Base-by-base conservation (phyloP, 176 grass and related monocot species). In the Cocos nucifera region DNA sequence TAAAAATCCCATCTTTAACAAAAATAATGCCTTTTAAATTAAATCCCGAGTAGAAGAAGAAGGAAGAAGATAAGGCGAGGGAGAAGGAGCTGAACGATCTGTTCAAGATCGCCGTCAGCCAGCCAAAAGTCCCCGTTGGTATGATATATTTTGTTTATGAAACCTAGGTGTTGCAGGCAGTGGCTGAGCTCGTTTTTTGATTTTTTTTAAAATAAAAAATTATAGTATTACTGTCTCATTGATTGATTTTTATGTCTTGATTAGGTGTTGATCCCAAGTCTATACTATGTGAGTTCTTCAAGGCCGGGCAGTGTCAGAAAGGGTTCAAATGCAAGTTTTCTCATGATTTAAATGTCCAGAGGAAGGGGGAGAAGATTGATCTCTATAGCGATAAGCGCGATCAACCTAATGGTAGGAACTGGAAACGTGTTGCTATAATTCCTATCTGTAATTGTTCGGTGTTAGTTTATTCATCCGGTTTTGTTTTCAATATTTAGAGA, bases 81-180 rank as follows among this genome's bases (percentile, higher is more conserved):
- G 93, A 98, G 63, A 98, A 98, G 87, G 93, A 98, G 85, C 87
- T 98, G 51, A 98, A 81, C 73, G 93, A 98, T 83, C 74, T 98
- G 6, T 92, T 98, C 73, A 98, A 98, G 84, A 82, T 98, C 51
- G 93, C 93, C 61, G 87, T 98, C 18, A 98, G 93, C 70, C 93
- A 98, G 76, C 93, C 93, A 16, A 98, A 98, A 75, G 93, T 98
- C 26, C 93, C 93, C 19, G 63, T 91, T 51, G 93, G 93, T 98
- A 98, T 57, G 75, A 50, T 19, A 4, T 5, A 51, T 70, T 50
- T 24, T 69, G 15, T 25, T 23, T 50, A 65, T 64, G 17, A 29
- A 57, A 12, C 35, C 12, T 12, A 8, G 35, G 9, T 44, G 35
- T 12, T 44, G 8, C 35, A 14, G 35, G 35, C 8, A 44, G 35